Conservation (phyloP, 1,284 basidiomycete species). For the Ceratorhiza oryzae-sativae region DNA sequence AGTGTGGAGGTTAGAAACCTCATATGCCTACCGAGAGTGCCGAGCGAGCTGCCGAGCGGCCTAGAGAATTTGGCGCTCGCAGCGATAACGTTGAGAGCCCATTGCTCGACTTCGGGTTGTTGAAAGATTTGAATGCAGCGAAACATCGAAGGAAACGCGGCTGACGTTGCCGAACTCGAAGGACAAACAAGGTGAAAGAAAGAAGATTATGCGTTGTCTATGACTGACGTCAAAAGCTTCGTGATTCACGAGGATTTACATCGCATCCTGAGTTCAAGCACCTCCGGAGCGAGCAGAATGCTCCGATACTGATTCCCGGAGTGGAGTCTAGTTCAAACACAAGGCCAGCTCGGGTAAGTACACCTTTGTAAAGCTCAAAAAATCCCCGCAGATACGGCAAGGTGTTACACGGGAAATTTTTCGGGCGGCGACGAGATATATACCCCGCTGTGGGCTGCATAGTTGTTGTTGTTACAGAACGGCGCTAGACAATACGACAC, state of each 20-base stretch:
- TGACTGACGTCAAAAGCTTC: too few species aligned
- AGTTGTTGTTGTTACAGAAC: neutral
- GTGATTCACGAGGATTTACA: too few species aligned
- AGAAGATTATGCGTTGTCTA: too few species aligned
- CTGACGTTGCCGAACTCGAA: neutral
- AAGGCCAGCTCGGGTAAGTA: neutral
- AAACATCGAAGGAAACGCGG: neutral
- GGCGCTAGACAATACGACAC: neutral
- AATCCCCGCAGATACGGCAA: neutral
- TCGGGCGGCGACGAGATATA: neutral
- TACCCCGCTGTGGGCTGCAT: neutral
- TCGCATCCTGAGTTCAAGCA: neutral
- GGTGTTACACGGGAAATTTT: neutral
- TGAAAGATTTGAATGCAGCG: neutral
- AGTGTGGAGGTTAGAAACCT: neutral
- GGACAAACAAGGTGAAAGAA: too few species aligned
- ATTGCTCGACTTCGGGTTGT: neutral
- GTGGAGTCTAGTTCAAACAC: constrained; percentile 13
- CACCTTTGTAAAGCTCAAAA: neutral
- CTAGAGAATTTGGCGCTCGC: neutral
- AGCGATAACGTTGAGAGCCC: neutral
- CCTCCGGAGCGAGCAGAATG: neutral
- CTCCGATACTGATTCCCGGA: neutral
- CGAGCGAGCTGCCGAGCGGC: neutral
- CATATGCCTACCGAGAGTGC: neutral